Evolutionary conservation across 2,329 filamentous ascomycete genomes (phyloP).

Genomic region (Neodidymelliopsis sp.): DNA sequence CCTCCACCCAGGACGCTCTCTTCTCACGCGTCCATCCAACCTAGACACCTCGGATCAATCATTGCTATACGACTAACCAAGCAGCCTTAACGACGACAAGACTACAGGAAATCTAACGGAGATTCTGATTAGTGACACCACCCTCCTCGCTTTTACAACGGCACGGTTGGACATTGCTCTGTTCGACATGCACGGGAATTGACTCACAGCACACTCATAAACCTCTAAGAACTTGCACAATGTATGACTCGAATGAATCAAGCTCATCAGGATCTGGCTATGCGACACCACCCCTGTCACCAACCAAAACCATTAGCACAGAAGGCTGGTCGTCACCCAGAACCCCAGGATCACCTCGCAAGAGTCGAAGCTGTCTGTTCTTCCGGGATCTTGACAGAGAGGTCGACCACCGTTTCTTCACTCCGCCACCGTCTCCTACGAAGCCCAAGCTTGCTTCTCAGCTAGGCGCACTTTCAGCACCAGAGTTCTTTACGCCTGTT

Average conservation of each 20-base stretch:
- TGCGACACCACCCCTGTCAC: constrained; percentile 45
- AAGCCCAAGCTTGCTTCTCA: constrained; percentile 26
- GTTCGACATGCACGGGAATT: constrained; percentile 35
- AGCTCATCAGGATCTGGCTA: constrained; percentile 26
- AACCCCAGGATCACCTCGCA: constrained; percentile 43
- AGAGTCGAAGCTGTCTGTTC: constrained; percentile 37
- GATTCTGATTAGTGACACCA: background rate
- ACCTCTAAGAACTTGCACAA: constrained; percentile 20
- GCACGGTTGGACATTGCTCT: constrained; percentile 26
- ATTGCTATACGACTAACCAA: constrained; percentile 44
- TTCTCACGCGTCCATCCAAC: constrained; percentile 20
- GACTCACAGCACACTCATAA: background rate
- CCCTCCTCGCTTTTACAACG: constrained; percentile 2
- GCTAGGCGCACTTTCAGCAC: constrained; percentile 23
- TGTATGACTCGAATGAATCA: constrained; percentile 34
- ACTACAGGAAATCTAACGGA: constrained; percentile 25
- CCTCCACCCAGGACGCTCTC: constrained; percentile 23
- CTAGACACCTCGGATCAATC: constrained; percentile 25
- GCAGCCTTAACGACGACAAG: constrained; percentile 36
- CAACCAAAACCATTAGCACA: constrained; percentile 45
- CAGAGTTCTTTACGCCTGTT: constrained; percentile 23
- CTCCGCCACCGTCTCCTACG: constrained; percentile 35
- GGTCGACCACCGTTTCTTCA: constrained; percentile 15
- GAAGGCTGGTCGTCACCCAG: constrained; percentile 41
- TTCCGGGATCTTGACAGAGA: constrained; percentile 25